A percentile compares a stretch with the other conserved stretches of the same genome.
These are phyloP conservation scores for Colletotrichum sp. DNA, from an alignment of 2,329 filamentous ascomycete genomes.

Conservation along the genomic window DNA sequence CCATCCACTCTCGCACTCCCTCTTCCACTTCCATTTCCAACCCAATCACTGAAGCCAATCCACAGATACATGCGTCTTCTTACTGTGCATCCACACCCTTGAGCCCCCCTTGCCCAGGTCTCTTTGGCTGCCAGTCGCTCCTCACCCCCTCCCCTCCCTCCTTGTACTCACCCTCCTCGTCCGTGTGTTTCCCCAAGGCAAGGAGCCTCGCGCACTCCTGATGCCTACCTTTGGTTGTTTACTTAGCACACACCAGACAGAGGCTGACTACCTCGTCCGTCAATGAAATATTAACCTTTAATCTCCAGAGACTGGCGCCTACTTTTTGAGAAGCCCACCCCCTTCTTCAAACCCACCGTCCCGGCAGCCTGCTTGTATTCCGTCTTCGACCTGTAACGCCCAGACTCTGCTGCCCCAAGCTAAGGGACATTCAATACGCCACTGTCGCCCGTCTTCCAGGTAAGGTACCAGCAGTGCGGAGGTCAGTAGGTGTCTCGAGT, in stretches of 20 bases:
- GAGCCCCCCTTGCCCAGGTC: background rate
- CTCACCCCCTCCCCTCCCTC: slow-evolving; percentile 3
- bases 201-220: slow-evolving; percentile 16
- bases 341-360: slow-evolving; percentile 15
- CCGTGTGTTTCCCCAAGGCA: slow-evolving; percentile 18
- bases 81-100: background rate
- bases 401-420: slow-evolving; percentile 15
- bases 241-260: background rate
- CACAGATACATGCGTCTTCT: background rate
- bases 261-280: slow-evolving; percentile 1
- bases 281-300: slow-evolving; percentile 12
- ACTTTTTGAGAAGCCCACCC: slow-evolving; percentile 14
- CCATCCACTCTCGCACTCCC: slow-evolving; percentile 1
- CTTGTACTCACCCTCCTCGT: slow-evolving; percentile 6
- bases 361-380: slow-evolving; percentile 20
- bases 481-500: background rate
- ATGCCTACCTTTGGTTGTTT: background rate
- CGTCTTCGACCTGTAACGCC: slow-evolving; percentile 13
- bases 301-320: slow-evolving; percentile 13
- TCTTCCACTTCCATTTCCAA: background rate
- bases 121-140: slow-evolving; percentile 1
- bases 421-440: slow-evolving; percentile 10
- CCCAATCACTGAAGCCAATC: background rate
- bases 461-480: background rate
- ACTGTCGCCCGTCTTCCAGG: background rate